Evolutionary conservation across 2,329 filamentous ascomycete species (phyloP).

Genomic region (Pyrenochaeta sp.): DNA sequence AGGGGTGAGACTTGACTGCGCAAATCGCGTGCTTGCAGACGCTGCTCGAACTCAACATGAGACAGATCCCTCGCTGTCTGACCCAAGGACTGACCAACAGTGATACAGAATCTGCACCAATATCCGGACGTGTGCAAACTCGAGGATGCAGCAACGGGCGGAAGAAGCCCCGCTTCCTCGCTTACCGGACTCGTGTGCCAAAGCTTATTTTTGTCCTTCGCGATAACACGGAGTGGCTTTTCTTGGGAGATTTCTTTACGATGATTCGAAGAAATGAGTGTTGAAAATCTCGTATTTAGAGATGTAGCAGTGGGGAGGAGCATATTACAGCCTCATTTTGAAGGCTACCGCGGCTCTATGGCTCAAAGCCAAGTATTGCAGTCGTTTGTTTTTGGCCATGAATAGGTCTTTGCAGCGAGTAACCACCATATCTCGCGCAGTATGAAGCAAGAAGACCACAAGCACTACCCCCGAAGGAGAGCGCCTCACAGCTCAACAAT

Average conservation of each 20-base stretch:
- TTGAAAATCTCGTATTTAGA: not conserved
- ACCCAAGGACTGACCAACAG: constrained; percentile 21
- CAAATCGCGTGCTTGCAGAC: constrained; percentile 17
- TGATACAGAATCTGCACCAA: constrained; percentile 32
- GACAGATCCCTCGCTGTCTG: constrained; percentile 18
- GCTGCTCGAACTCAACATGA: constrained; percentile 20
- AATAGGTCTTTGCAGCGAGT: not conserved
- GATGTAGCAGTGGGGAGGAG: constrained; percentile 4
- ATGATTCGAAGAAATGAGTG: constrained; percentile 14
- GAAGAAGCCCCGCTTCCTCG: constrained; percentile 20
- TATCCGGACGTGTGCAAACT: constrained; percentile 24
- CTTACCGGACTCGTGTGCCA: constrained; percentile 27
- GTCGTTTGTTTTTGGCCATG: not conserved
- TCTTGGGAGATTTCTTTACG: constrained; percentile 2
- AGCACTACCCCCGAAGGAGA: constrained; percentile 19
- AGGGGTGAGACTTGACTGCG: constrained; percentile 15
- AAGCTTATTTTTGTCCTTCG: constrained; percentile 33
- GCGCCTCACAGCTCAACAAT: constrained; percentile 35
- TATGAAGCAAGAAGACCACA: constrained; percentile 2
- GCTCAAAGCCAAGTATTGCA: too few relatives aligned
- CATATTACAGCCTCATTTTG: constrained; percentile 11
- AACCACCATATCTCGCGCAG: constrained; percentile 1
- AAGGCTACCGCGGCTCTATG: not conserved
- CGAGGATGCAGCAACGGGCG: constrained; percentile 18
- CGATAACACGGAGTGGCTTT: constrained; percentile 11